Percentiles rank a stretch among this genome's conserved stretches.
phyloP scores from a whole-genome alignment of 805 yeast genomes.

The Metschnikowia lochheadii region DNA sequence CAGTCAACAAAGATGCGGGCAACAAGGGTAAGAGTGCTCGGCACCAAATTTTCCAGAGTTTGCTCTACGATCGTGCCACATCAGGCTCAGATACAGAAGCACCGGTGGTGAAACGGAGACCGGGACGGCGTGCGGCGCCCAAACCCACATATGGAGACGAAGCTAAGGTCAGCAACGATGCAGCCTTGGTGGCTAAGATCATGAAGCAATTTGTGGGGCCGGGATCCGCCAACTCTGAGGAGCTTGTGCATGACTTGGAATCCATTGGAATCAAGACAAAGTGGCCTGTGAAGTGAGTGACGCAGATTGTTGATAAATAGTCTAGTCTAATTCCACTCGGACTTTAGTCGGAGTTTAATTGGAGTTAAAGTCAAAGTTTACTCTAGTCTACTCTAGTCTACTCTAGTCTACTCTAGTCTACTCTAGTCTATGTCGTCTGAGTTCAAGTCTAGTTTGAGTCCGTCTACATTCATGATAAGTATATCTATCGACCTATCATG shows the following conservation, averaged over 20 bases:
- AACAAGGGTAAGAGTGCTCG: conserved; percentile 22
- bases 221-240: conserved; percentile 30
- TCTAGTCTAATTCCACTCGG: background rate
- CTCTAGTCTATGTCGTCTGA: too few relatives aligned
- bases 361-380: too few relatives aligned
- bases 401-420: too few relatives aligned
- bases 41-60: conserved; percentile 38
- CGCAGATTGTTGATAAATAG: background rate
- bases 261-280: conserved; percentile 32
- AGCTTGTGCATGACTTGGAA: conserved; percentile 33
- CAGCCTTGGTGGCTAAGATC: conserved; percentile 37
- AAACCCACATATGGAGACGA: conserved; percentile 17
- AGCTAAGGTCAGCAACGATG: conserved; percentile 28
- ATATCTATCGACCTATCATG: too few relatives aligned
- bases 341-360: too few relatives aligned
- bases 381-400: too few relatives aligned
- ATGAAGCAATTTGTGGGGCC: conserved; percentile 43
- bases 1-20: conserved; percentile 17
- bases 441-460: too few relatives aligned
- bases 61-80: conserved; percentile 35
- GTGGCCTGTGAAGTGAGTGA: conserved; percentile 26
- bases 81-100: conserved; percentile 36
- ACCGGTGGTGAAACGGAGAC: conserved; percentile 26
- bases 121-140: conserved; percentile 36
- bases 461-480: too few relatives aligned